Evolutionary conservation across 768 basidiomycete genomes (phyloP).

Genomic region (Psilocybe subaeruginosa): DNA sequence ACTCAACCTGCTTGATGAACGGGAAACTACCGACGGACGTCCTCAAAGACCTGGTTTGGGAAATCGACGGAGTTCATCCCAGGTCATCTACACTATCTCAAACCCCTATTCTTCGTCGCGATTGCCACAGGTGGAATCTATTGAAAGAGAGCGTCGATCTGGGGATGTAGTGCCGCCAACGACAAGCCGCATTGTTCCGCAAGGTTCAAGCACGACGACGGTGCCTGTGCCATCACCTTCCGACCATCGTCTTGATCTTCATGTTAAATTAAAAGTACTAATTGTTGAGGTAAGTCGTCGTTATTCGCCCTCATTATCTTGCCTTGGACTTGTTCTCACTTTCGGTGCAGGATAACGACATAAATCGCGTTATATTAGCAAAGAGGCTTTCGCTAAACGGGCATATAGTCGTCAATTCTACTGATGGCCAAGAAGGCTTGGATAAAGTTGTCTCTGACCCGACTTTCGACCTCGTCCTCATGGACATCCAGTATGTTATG

Average conservation of each 20-base stretch:
- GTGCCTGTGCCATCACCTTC: neutral
- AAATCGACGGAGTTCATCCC: neutral
- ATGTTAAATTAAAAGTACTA: constrained; percentile 46
- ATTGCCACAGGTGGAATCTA: neutral
- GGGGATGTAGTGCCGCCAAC: neutral
- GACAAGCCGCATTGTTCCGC: neutral
- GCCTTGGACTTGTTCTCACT: neutral
- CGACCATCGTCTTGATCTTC: neutral
- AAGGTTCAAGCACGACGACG: neutral
- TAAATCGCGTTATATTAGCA: constrained; percentile 71
- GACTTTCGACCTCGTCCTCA: constrained; percentile 73
- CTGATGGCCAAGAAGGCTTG: constrained; percentile 78
- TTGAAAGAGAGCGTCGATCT: neutral
- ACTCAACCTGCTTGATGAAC: neutral
- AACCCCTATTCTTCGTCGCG: neutral
- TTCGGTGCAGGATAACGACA: constrained; percentile 61
- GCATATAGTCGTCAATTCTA: constrained; percentile 64
- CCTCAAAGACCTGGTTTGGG: neutral
- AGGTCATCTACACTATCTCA: neutral
- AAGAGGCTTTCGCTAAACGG: constrained; percentile 71
- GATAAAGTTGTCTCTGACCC: constrained; percentile 59
- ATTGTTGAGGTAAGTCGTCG: constrained; percentile 62
- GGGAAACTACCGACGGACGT: neutral
- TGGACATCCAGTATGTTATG: constrained; percentile 76
- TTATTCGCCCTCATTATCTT: too few relatives aligned